Percentiles rank a stretch among this genome's conserved stretches.
phyloP scores from a whole-genome alignment of 176 grass and related monocot genomes.

The Lolium multiflorum region DNA sequence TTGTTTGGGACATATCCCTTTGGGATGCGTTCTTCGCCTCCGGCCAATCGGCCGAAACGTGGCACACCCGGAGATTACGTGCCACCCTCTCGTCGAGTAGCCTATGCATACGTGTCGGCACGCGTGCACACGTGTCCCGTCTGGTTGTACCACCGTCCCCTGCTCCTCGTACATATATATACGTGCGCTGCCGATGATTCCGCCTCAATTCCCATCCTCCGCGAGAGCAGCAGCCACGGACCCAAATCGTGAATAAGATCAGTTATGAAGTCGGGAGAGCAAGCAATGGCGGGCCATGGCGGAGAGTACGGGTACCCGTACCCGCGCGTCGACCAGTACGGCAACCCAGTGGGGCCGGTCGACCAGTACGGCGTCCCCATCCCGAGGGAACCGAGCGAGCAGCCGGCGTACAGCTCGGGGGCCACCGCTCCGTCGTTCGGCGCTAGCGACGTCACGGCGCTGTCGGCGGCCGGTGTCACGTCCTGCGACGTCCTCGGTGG shows the following conservation, averaged over 20 bases:
- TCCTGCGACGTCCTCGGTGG: neutral
- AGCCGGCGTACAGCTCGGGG: constrained; percentile 21
- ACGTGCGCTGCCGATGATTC: neutral
- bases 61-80: constrained; percentile 19
- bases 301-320: constrained; percentile 57
- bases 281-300: constrained; percentile 45
- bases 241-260: neutral
- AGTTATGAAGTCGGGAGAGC: too few species aligned
- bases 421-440: neutral
- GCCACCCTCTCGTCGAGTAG: constrained; percentile 13
- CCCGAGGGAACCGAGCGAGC: constrained; percentile 38
- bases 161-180: constrained; percentile 24
- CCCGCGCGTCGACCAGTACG: constrained; percentile 71
- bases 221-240: neutral
- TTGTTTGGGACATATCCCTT: neutral
- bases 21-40: neutral
- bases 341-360: constrained; percentile 64
- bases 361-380: constrained; percentile 71
- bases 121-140: constrained; percentile 20
- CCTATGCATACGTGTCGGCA: neutral
- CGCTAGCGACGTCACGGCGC: neutral
- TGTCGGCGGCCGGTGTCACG: neutral
- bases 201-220: neutral
- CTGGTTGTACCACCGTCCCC: neutral
- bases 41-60: constrained; percentile 25